Evolutionary conservation across 805 yeast species (phyloP), one percentile per base, ranked within the genome.

Genomic region (Sugiyamaella qingdaonensis): DNA sequence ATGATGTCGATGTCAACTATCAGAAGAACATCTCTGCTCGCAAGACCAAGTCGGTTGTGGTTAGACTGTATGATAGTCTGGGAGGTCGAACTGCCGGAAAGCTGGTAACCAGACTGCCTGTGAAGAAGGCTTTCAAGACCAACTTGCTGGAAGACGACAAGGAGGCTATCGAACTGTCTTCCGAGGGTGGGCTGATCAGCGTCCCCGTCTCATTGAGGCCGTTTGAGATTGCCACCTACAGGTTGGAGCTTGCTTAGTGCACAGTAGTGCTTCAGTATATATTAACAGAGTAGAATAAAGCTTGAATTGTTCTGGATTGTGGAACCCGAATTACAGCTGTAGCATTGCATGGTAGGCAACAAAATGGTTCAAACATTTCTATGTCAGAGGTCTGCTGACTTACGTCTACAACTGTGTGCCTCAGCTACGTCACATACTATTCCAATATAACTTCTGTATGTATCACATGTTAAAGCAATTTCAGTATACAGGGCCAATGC

Each of bases 31-130:
- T 34, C 27, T 10, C 47, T 5, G 34, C 16, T 16, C 27, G 51
- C 5, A 63, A 66, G 41, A 77, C 77, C 10, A 70, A 73, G 47
- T 76, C 83, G 5, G 70, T 88, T 29, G 73, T 90, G 21, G 73
- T 87, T 24, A 80, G 98, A 61, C 76, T 89, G 1, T 94, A 90
- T 69, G 99, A 92, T 65, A 72, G 94, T 0, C 73, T 92, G 46
- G 99, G 99, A 8, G 98, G 97, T 44, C 73, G 73, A 50, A 74
- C 86, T 1, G 63, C 58, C 2, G 91, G 86, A 1, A 64, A 58
- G 4, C 64, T 91, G 33, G 66, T 65, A n/a, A 72, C 85, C 33
- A 68, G 70, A 16, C 68, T 78, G 41, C 74, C 78, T 0, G 84
- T 85, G 4, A 73, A 65, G 64, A 77, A 79, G 64, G 82, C 84